Conservation (phyloP, 345 rosid species). For the Moricandia arvensis region DNA sequence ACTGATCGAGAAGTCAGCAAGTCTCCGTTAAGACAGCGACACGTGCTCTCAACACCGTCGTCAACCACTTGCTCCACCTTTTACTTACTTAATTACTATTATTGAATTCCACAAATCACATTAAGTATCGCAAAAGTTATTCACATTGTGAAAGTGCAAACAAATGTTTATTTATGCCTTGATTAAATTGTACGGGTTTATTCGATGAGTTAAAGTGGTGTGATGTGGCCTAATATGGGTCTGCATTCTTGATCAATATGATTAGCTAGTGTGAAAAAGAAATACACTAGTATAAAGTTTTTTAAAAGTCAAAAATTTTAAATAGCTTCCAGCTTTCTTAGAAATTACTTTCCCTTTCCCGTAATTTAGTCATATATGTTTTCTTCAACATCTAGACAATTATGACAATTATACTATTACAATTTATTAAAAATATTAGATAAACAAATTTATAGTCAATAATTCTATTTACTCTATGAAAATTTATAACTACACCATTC, state of each 20-base stretch:
- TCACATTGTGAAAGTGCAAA: constrained; percentile 14
- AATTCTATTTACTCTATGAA: no score
- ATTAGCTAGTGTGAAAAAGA: background rate
- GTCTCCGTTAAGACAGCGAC: constrained; percentile 42
- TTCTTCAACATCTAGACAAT: no score
- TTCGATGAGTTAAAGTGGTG: constrained; percentile 10
- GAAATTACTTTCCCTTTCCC: background rate
- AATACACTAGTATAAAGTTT: background rate
- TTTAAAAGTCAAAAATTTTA: background rate
- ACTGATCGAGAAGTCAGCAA: constrained; percentile 43
- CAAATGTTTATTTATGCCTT: background rate
- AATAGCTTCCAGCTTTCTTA: background rate
- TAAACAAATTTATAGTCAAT: no score
- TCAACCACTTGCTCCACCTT: constrained; percentile 35
- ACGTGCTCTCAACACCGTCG: constrained; percentile 42
- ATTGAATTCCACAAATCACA: constrained; percentile 25
- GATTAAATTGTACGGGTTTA: background rate
- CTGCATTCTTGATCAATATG: constrained; percentile 11
- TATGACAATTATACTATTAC: no score
- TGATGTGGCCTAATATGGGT: constrained; percentile 22
- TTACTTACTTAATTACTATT: constrained; percentile 11
- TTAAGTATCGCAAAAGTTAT: constrained; percentile 18
- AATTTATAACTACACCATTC: no score
- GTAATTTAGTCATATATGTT: background rate
- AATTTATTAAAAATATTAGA: no score